Conservation (phyloP, 2,329 filamentous ascomycete species). For the Nemania diffusa region DNA sequence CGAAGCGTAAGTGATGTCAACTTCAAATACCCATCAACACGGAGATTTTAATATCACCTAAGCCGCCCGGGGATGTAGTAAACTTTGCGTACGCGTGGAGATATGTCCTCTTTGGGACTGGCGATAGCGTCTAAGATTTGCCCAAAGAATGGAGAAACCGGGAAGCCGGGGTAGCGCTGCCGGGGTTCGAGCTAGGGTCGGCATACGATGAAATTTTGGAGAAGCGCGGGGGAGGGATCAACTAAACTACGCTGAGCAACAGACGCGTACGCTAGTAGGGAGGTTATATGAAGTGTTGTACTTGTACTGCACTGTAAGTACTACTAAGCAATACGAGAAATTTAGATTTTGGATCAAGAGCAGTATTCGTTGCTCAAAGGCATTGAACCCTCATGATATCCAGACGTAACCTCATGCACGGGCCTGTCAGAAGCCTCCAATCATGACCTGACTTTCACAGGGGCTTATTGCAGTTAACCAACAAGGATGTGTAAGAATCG, state of each 20-base stretch:
- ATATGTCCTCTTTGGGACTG: conserved; percentile 4
- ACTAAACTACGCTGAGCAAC: neutral
- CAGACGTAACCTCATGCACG: neutral
- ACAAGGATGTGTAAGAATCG: conserved; percentile 3
- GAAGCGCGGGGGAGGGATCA: conserved; percentile 16
- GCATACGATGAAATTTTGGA: conserved; percentile 5
- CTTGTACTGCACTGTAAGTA: neutral
- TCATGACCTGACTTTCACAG: neutral
- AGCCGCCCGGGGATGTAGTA: neutral
- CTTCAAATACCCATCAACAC: conserved; percentile 4
- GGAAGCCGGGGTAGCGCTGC: conserved; percentile 7
- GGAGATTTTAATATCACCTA: neutral
- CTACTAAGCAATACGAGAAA: neutral
- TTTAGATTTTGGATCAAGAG: neutral
- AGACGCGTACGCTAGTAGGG: too few relatives aligned
- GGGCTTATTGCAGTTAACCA: neutral
- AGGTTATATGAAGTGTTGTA: neutral
- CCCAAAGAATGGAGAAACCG: conserved; percentile 8
- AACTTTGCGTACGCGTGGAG: conserved; percentile 9
- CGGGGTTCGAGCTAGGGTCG: conserved; percentile 4
- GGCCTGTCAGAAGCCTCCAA: neutral
- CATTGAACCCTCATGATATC: neutral
- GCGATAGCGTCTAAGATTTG: conserved; percentile 12
- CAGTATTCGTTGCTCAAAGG: neutral
- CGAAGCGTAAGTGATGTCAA: neutral